A percentile compares a stretch with the other conserved stretches of the same genome.
Evolutionary conservation across 495 filamentous ascomycete species (phyloP).

Genomic region (Annulohypoxylon stygium): DNA sequence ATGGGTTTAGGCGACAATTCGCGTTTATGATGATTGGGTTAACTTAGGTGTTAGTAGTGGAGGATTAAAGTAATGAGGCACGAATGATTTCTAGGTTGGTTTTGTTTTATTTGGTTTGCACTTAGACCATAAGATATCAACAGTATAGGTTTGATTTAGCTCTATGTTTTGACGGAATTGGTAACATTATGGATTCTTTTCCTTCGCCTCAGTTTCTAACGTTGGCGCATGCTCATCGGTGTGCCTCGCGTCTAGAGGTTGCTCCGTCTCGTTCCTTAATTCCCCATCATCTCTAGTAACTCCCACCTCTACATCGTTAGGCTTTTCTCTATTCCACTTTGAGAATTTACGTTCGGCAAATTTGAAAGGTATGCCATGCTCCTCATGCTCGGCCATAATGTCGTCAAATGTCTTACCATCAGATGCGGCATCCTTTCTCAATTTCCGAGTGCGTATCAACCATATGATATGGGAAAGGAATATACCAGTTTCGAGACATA

Average conservation of each 20-base stretch:
- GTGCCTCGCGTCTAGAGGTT: background rate
- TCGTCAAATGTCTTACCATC: conserved; percentile 74
- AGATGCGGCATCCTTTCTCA: conserved; percentile 69
- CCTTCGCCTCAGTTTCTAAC: background rate
- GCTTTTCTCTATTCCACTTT: conserved; percentile 13
- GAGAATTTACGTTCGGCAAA: conserved; percentile 56
- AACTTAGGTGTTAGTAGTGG: conserved; percentile 17
- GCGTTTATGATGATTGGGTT: background rate
- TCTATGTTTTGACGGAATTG: conserved; percentile 18
- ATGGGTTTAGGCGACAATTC: background rate
- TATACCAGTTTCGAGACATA: conserved; percentile 76
- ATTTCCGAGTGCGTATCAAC: conserved; percentile 71
- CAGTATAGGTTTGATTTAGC: conserved; percentile 15
- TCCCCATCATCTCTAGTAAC: background rate
- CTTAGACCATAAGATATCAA: conserved; percentile 39
- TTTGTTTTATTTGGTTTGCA: conserved; percentile 18
- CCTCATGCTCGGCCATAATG: conserved; percentile 61
- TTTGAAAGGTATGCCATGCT: conserved; percentile 52
- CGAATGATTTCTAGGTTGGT: conserved; percentile 17
- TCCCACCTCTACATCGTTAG: conserved; percentile 23
- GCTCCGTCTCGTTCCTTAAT: background rate
- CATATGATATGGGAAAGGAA: conserved; percentile 77
- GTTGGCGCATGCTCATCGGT: background rate
- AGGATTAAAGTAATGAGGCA: conserved; percentile 42
- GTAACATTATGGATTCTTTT: background rate